A percentile compares a stretch with the other conserved stretches of the same genome.
phyloP scores from a whole-genome alignment of 805 yeast species.

The Kodamaea fukazawae region DNA sequence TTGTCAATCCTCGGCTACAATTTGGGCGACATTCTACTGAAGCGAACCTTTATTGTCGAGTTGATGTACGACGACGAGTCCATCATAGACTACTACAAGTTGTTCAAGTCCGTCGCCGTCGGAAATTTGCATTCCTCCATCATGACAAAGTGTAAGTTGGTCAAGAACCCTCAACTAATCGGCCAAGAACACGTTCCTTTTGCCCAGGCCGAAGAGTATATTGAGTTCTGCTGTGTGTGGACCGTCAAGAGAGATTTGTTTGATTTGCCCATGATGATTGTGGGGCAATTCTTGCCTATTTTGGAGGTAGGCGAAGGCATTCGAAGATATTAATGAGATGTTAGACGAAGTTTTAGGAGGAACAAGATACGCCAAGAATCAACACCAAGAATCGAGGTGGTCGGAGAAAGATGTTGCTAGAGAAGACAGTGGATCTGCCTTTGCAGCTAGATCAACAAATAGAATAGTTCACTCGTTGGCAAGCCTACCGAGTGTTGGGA shows the following conservation, averaged over 20 bases:
- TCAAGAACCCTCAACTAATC: slow-evolving; percentile 24
- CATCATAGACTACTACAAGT: slow-evolving; percentile 66
- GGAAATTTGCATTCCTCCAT: slow-evolving; percentile 57
- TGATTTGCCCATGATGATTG: slow-evolving; percentile 79
- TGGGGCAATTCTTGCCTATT: slow-evolving; percentile 77
- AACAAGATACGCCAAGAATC: background rate
- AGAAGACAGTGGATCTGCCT: background rate
- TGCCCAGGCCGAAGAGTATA: slow-evolving; percentile 24
- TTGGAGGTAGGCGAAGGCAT: slow-evolving; percentile 38
- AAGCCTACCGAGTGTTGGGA: too few species aligned
- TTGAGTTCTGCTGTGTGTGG: slow-evolving; percentile 78
- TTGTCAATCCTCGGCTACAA: slow-evolving; percentile 66
- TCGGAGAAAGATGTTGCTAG: background rate
- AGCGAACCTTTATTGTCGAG: slow-evolving; percentile 69
- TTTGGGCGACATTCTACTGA: slow-evolving; percentile 53
- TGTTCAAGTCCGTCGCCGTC: slow-evolving; percentile 71
- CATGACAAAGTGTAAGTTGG: slow-evolving; percentile 49
- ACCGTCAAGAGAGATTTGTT: slow-evolving; percentile 81
- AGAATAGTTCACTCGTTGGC: too few species aligned
- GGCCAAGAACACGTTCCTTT: slow-evolving; percentile 1
- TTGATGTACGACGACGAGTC: slow-evolving; percentile 74
- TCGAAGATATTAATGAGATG: slow-evolving; percentile 25
- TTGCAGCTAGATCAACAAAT: too few species aligned
- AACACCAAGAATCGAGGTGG: background rate
- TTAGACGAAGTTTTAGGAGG: background rate